Evolutionary conservation across 106 monocot genomes (phyloP).

Genomic region (Apostasia shenzhenica): DNA sequence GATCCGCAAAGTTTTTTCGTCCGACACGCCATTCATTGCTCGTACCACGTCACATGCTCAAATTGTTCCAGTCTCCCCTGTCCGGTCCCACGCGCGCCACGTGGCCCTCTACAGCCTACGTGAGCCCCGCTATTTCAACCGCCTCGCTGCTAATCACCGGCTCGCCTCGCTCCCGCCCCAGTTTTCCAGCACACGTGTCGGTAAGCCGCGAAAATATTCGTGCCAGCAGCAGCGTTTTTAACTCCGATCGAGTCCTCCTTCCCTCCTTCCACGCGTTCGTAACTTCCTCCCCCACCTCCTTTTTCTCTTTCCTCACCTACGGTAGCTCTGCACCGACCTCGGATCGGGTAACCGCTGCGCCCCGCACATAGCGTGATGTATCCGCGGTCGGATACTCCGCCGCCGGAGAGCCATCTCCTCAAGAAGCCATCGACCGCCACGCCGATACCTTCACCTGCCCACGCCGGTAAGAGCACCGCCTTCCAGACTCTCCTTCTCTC

Average conservation of each 20-base stretch:
- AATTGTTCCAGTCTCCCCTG: too few species aligned
- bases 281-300: background rate
- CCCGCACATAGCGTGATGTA: background rate
- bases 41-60: too few species aligned
- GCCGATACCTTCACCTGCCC: background rate
- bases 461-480: slow-evolving; percentile 5
- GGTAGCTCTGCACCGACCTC: background rate
- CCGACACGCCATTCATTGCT: too few species aligned
- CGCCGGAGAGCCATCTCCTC: slow-evolving; percentile 14
- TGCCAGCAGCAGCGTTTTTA: too few species aligned
- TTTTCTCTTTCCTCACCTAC: background rate
- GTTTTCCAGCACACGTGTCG: too few species aligned
- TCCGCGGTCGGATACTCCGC: slow-evolving; percentile 12
- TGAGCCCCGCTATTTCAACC: too few species aligned
- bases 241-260: background rate
- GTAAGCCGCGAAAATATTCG: too few species aligned
- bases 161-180: too few species aligned
- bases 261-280: background rate
- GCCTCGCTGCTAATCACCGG: too few species aligned
- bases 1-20: too few species aligned
- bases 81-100: too few species aligned
- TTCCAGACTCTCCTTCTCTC: slow-evolving; percentile 6
- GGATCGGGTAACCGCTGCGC: background rate
- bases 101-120: too few species aligned
- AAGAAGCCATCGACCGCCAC: slow-evolving; percentile 12